Conservation (phyloP, 1,139 yeast genomes). For the Candida tropicalis region DNA sequence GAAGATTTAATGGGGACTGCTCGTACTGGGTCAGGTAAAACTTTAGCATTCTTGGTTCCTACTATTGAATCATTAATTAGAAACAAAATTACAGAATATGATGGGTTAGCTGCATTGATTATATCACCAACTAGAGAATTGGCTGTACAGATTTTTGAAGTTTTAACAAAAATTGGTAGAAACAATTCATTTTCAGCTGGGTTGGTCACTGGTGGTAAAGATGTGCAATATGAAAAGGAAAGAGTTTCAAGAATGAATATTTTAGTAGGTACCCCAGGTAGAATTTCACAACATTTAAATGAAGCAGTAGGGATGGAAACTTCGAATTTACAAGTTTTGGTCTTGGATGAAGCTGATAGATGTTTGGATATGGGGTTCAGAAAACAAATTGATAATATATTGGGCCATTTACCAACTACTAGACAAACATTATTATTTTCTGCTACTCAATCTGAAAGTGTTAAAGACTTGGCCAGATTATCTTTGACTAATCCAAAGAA, state of each 20-base stretch:
- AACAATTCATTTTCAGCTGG: constrained; percentile 87
- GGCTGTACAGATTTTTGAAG: constrained; percentile 93
- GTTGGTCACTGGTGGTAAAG: constrained; percentile 95
- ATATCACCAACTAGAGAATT: constrained; percentile 94
- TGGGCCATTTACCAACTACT: constrained; percentile 78
- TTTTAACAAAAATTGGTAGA: constrained; percentile 80
- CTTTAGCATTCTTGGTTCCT: constrained; percentile 89
- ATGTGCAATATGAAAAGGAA: constrained; percentile 83
- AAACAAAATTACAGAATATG: constrained; percentile 81
- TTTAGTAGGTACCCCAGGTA: constrained; percentile 94
- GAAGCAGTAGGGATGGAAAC: constrained; percentile 87
- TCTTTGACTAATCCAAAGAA: constrained; percentile 80
- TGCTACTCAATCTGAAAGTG: constrained; percentile 91
- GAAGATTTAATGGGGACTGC: constrained; percentile 92
- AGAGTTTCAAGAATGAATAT: constrained; percentile 84
- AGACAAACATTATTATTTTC: constrained; percentile 90
- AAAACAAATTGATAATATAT: constrained; percentile 81
- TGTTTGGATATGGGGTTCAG: constrained; percentile 97
- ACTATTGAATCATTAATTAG: constrained; percentile 71
- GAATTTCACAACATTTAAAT: constrained; percentile 92
- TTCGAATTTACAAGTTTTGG: constrained; percentile 76
- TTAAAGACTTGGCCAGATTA: constrained; percentile 84
- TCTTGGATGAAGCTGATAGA: constrained; percentile 95
- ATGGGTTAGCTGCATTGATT: constrained; percentile 91
- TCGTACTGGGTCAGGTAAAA: constrained; percentile 95